Base-by-base conservation (phyloP, 2,329 filamentous ascomycete genomes). In the Trichothecium sympodiale region DNA sequence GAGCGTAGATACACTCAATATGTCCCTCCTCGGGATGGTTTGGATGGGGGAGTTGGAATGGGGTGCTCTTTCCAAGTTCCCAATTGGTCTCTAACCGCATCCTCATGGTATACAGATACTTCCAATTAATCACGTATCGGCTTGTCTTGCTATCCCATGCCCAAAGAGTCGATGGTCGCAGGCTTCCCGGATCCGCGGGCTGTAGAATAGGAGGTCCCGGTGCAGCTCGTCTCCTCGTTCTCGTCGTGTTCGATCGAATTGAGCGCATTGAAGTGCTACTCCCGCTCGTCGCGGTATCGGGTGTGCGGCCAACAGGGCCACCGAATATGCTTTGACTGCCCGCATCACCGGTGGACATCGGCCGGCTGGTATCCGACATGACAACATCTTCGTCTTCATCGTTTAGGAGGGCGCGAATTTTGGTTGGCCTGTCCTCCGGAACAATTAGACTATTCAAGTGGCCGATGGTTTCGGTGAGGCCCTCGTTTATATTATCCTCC, bases 31-130 rank as follows among this genome's bases (percentile, higher is more conserved):
- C 71, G 1, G 77, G 77, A 48, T 87, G 70, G 27, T 76, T 69
- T 0, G 87, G 87, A 50, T 94, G 86, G 1, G 91, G 91, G 1
- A 98, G 71, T 53, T 93, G 86, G 50, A 96, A 96, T 43, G 88
- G 93, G 3, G 70, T 76, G 54, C 74, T 94, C 39, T 77, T 80
- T 4, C 84, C 88, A 15, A 78, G 71, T 40, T 85, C 77, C 91
- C 91, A 98, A 53, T 98, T 96, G 7, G 80, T 77, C 59, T 98
- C 91, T 12, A 98, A 64, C 16, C 78, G 72, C 38, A 80, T 74
- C 41, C 91, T 80, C 65, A 94, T 84, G 44, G 84, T 85, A 61
- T 94, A 98, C 1, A 98, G 67, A 53, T 91, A 85, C 36, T 87
- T 83, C 88, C 89, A 98, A 56, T 93, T 94, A 33, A 96, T 64